Percentiles rank a stretch among this genome's conserved stretches.
Conservation (phyloP, 2,329 filamentous ascomycete species). For the Ophiostoma ips region DNA sequence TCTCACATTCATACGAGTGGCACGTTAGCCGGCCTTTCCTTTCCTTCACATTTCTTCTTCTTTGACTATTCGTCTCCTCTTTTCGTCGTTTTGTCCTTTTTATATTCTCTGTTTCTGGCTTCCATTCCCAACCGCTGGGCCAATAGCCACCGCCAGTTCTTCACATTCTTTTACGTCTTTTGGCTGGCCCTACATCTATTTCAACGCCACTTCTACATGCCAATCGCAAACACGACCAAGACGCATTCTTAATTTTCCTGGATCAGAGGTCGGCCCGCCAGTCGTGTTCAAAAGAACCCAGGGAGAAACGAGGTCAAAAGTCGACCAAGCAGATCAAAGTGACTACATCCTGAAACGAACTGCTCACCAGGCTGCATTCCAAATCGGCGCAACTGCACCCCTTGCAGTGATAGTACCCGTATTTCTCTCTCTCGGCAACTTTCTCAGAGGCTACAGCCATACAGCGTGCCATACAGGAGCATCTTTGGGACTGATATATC, state of each 20-base stretch:
- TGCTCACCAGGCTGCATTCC: constrained; percentile 8
- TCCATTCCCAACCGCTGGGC: too few relatives aligned
- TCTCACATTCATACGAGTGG: not conserved
- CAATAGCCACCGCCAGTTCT: not conserved
- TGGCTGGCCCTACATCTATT: not conserved
- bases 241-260: not conserved
- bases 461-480: not conserved
- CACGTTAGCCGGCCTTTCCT: not conserved
- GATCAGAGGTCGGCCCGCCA: too few relatives aligned
- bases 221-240: not conserved
- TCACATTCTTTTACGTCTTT: not conserved
- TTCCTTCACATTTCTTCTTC: not conserved
- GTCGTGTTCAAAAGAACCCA: not conserved
- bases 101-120: not conserved
- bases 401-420: not conserved
- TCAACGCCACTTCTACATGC: not conserved
- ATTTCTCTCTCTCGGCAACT: too few relatives aligned
- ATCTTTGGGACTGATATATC: too few relatives aligned
- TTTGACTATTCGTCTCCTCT: not conserved
- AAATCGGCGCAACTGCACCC: not conserved
- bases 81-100: not conserved
- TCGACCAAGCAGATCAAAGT: not conserved
- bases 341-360: constrained; percentile 2
- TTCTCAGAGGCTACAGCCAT: too few relatives aligned
- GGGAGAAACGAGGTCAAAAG: not conserved